These are phyloP conservation scores for Alternaria sp. DNA, from an alignment of 2,329 filamentous ascomycete species.

Conservation along the genomic window DNA sequence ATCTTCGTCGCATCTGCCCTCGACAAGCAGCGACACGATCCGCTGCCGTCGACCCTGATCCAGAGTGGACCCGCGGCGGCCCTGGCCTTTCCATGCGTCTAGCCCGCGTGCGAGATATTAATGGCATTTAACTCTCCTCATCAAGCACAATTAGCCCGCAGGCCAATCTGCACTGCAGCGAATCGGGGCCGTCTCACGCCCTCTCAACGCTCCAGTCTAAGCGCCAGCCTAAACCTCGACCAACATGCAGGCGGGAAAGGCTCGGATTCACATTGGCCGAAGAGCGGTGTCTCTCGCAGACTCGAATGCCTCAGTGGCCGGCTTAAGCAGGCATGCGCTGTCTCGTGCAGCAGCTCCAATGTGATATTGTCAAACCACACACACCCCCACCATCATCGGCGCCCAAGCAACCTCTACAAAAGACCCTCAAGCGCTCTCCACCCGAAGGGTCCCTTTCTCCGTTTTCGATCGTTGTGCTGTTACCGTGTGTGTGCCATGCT, in stretches of 20 bases:
- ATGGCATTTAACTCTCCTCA: conserved; percentile 41
- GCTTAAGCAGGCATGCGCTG: conserved; percentile 41
- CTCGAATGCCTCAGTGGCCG: conserved; percentile 41
- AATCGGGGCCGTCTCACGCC: conserved; percentile 40
- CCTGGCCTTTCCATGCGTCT: conserved; percentile 30
- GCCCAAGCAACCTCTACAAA: conserved; percentile 53
- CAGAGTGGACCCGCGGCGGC: conserved; percentile 20
- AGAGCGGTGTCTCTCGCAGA: conserved; percentile 29
- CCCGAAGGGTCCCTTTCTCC: conserved; percentile 52
- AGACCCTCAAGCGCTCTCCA: conserved; percentile 53
- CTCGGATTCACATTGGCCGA: conserved; percentile 44
- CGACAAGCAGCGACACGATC: conserved; percentile 35
- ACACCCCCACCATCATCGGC: conserved; percentile 46
- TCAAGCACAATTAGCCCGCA: conserved; percentile 37
- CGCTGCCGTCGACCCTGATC: conserved; percentile 32
- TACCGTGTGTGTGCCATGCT: conserved; percentile 47
- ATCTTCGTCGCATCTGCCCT: conserved; percentile 36
- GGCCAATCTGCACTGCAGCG: conserved; percentile 31
- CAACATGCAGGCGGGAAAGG: conserved; percentile 40
- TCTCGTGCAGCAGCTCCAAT: conserved; percentile 42
- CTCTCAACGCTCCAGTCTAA: conserved; percentile 45
- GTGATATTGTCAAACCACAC: conserved; percentile 45
- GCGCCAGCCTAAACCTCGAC: conserved; percentile 43
- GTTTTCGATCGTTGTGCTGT: conserved; percentile 46
- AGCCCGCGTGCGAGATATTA: conserved; percentile 40